Evolutionary conservation across 2,329 filamentous ascomycete species (phyloP).

Genomic region (Alternaria brassicae): DNA sequence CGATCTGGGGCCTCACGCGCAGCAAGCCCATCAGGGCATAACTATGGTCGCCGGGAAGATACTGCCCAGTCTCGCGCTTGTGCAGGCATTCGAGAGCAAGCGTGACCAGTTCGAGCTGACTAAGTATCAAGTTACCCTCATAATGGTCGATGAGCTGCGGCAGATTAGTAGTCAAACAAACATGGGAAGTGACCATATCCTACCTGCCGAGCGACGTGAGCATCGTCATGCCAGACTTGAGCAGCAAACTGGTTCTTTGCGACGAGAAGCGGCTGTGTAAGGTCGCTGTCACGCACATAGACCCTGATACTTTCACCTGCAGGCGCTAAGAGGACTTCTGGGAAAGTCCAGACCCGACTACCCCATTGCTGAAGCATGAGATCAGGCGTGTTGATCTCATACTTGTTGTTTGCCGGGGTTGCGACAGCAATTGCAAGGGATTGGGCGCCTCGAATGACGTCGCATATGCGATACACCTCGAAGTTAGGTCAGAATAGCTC

Average conservation of each 20-base stretch:
- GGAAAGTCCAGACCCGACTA: conserved; percentile 56
- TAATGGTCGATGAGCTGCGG: conserved; percentile 56
- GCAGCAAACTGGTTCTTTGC: conserved; percentile 53
- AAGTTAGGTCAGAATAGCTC: not conserved
- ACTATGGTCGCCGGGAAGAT: conserved; percentile 52
- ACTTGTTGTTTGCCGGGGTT: conserved; percentile 27
- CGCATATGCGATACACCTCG: conserved; percentile 55
- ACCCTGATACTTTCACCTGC: conserved; percentile 39
- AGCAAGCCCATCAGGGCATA: conserved; percentile 59
- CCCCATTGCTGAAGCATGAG: conserved; percentile 55
- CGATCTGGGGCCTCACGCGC: conserved; percentile 50
- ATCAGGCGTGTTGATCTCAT: conserved; percentile 30
- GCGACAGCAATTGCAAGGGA: conserved; percentile 54
- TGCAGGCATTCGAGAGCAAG: conserved; percentile 53
- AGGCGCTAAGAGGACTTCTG: conserved; percentile 52
- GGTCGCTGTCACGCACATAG: conserved; percentile 42
- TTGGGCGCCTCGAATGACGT: conserved; percentile 54
- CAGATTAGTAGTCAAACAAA: not conserved
- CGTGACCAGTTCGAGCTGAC: conserved; percentile 52
- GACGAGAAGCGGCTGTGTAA: conserved; percentile 31
- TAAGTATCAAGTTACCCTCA: conserved; percentile 52
- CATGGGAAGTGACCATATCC: not conserved
- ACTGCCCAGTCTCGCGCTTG: conserved; percentile 47
- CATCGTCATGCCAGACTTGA: conserved; percentile 51
- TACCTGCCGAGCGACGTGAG: conserved; percentile 42